Evolutionary conservation across 1,139 yeast genomes (phyloP).

Genomic region (Yamadazyma diospyri): DNA sequence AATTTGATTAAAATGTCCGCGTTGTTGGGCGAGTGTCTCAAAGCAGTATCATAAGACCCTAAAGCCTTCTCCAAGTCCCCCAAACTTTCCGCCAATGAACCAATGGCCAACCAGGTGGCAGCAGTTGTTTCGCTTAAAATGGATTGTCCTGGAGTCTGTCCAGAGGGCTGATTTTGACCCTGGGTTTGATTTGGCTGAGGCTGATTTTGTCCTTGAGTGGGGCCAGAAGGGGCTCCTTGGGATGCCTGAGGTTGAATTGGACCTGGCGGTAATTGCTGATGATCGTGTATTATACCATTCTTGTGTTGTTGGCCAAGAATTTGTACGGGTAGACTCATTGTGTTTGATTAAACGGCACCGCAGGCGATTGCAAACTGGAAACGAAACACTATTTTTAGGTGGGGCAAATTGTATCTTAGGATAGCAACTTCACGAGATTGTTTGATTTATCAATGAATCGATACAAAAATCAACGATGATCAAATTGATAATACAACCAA

Average conservation of each 20-base stretch:
- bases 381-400: too few species aligned
- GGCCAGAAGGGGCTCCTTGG: not conserved
- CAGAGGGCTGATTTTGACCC: not conserved
- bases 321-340: constrained; percentile 19
- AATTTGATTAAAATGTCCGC: constrained; percentile 80
- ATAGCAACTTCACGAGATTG: not conserved
- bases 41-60: constrained; percentile 84
- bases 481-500: too few species aligned
- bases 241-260: constrained; percentile 2
- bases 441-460: not conserved
- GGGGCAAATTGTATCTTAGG: too few species aligned
- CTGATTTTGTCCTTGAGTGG: constrained; percentile 11
- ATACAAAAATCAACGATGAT: not conserved
- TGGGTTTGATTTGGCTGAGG: not conserved
- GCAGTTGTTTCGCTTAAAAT: constrained; percentile 66
- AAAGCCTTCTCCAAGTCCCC: constrained; percentile 90
- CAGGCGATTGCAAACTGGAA: not conserved
- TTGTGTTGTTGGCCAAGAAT: constrained; percentile 16
- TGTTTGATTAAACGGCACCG: not conserved
- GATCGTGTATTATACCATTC: constrained; percentile 13
- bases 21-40: constrained; percentile 81
- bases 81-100: constrained; percentile 83
- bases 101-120: constrained; percentile 91
- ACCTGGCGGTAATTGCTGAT: constrained; percentile 2
- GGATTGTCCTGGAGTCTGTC: constrained; percentile 5